Evolutionary conservation across 2,329 filamentous ascomycete genomes (phyloP).

Genomic region (Xylariaceae sp.): DNA sequence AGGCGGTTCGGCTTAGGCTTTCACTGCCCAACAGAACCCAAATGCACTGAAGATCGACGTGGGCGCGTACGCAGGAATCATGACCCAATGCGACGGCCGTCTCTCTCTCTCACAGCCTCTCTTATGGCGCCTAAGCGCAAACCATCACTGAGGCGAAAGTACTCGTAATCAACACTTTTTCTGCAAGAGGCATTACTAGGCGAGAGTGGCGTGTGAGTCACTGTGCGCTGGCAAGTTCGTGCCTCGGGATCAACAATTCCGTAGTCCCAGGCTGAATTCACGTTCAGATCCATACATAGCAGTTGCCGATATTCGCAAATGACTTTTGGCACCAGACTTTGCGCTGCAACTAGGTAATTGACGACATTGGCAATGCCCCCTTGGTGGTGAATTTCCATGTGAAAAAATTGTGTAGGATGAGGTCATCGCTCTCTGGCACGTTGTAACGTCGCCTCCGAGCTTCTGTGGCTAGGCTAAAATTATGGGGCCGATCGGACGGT

Average conservation of each 20-base stretch:
- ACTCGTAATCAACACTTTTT: background rate
- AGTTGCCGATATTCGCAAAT: background rate
- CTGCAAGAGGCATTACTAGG: background rate
- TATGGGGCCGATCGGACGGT: slow-evolving; percentile 5
- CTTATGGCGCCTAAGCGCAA: background rate
- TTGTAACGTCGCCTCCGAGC: slow-evolving; percentile 10
- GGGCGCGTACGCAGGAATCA: slow-evolving; percentile 2
- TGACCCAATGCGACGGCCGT: slow-evolving; percentile 3
- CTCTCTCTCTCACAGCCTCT: background rate
- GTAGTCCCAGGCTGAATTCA: background rate
- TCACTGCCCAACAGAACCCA: slow-evolving; percentile 12
- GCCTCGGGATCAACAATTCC: background rate
- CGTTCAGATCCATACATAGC: background rate
- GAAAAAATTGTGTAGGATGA: slow-evolving; percentile 5
- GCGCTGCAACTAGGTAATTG: background rate
- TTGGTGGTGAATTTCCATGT: background rate
- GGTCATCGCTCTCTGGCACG: slow-evolving; percentile 15
- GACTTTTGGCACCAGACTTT: background rate
- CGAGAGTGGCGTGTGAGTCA: slow-evolving; percentile 12
- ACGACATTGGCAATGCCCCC: background rate
- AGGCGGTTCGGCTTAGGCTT: slow-evolving; percentile 7
- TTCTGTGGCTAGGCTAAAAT: slow-evolving; percentile 13
- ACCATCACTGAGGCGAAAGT: background rate
- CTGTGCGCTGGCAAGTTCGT: slow-evolving; percentile 13
- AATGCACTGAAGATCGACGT: slow-evolving; percentile 2